Percentiles rank a stretch among this genome's conserved stretches.
Evolutionary conservation across 495 filamentous ascomycete species (phyloP).

Genomic region (Penicillium roqueforti): DNA sequence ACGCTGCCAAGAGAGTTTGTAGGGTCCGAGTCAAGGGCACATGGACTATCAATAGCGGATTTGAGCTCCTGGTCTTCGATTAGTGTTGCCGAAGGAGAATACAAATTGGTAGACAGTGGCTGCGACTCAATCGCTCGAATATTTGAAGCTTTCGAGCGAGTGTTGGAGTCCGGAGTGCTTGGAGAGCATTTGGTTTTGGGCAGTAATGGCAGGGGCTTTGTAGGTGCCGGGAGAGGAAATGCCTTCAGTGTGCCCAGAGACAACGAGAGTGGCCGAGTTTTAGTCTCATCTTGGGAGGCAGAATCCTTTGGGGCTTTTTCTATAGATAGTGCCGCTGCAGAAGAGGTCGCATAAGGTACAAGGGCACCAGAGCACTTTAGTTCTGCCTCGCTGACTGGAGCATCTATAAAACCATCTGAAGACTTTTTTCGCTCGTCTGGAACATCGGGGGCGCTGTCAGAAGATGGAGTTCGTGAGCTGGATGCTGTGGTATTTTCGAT

Average conservation of each 20-base stretch:
- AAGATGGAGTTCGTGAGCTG: not conserved
- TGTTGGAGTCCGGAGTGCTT: conserved; percentile 7
- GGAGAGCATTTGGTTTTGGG: conserved; percentile 16
- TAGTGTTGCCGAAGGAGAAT: conserved; percentile 14
- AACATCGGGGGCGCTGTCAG: not conserved
- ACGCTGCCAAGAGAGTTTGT: conserved; percentile 13
- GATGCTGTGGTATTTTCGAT: conserved; percentile 10
- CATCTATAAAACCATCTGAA: not conserved
- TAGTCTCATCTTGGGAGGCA: conserved; percentile 8
- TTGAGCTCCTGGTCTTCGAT: conserved; percentile 6
- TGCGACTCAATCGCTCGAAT: conserved; percentile 4
- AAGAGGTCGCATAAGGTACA: not conserved
- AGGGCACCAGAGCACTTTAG: conserved; percentile 10
- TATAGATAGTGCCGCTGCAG: not conserved
- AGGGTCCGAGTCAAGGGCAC: conserved; percentile 5
- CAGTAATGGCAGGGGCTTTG: conserved; percentile 32
- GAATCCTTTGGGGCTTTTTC: conserved; percentile 4
- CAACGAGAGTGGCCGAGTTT: conserved; percentile 24
- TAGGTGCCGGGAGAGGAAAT: conserved; percentile 41
- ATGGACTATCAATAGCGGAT: conserved; percentile 1
- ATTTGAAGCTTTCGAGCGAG: too few relatives aligned
- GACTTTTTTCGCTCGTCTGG: not conserved
- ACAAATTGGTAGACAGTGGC: conserved; percentile 3
- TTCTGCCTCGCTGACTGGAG: not conserved
- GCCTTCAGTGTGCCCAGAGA: conserved; percentile 32